Evolutionary conservation across 306 rosid genomes (phyloP), one percentile per base, ranked within the genome.

Genomic region (Castanospermum australe): DNA sequence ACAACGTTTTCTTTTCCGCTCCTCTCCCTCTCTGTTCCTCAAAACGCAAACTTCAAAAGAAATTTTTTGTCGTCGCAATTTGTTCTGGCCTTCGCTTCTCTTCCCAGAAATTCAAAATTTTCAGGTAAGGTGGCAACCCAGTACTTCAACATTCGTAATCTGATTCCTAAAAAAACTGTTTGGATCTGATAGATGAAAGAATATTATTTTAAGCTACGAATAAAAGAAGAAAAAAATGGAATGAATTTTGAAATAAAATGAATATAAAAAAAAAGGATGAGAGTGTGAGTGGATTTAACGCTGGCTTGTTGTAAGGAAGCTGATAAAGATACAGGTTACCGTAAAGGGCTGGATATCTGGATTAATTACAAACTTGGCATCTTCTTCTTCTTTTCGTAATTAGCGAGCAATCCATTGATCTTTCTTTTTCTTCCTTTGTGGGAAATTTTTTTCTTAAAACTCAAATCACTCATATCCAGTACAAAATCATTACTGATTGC

Each of bases 91-190:
- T 59, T 52, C 61, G 88, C 87, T 71, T 85, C 6, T 81, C 12
- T 68, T 25, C 63, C 48, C 57, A 44, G 52, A 51, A 64, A 75
- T 73, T 84, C 77, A 81, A 87, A 81, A 74, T 56, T 84, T 52
- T 80, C 72, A 60, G 81, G 84, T 74, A 65, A 70, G 84, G 89
- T 79, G 92, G 88, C 84, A 59, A 75, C 55, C 42, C 79, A 73
- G 57, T 32, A 36, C 25, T 80, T 57, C 63, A 30, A 70, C 86
- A 75, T 78, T 82, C 86, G 75, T 85, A 28, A n/a, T n/a, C n/a
- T n/a, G 32, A 28, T 81, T 77, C 87, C 84, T 78, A 15, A 61
- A 52, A 68, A 67, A 80, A 71, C 91, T 87, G 97, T 80, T 75
- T 78, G 84, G 89, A 86, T 87, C 87, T 50, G 84, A 80, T 48